Percentiles rank a stretch among this genome's conserved stretches.
These are phyloP conservation scores for Zea mays DNA, from an alignment of 176 grass and related monocot genomes.

Conservation along the genomic window Zm-B73-REFERENCE-NAM-5.0 NC_050103.1:107069001-107069500, in stretches of 20 bases:
- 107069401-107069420: not conserved
- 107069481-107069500: not conserved
- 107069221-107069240: not conserved
- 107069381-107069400: not conserved
- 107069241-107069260: not conserved
- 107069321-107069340: not conserved
- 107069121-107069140: too few species aligned
- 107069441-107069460: not conserved
- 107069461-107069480: not conserved
- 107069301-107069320: not conserved
- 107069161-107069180: not conserved
- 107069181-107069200: not conserved
- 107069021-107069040: conserved; percentile 61
- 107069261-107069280: too few species aligned
- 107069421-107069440: not conserved
- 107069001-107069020: not conserved
- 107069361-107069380: not conserved
- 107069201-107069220: not conserved
- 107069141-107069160: too few species aligned
- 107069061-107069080: conserved; percentile 88
- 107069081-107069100: conserved; percentile 80
- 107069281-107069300: not conserved
- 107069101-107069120: conserved; percentile 93
- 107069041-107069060: conserved; percentile 80
- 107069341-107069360: not conserved